These are phyloP conservation scores for Suhomyces vadensis DNA, from an alignment of 805 yeast genomes.

Conservation along the genomic window DNA sequence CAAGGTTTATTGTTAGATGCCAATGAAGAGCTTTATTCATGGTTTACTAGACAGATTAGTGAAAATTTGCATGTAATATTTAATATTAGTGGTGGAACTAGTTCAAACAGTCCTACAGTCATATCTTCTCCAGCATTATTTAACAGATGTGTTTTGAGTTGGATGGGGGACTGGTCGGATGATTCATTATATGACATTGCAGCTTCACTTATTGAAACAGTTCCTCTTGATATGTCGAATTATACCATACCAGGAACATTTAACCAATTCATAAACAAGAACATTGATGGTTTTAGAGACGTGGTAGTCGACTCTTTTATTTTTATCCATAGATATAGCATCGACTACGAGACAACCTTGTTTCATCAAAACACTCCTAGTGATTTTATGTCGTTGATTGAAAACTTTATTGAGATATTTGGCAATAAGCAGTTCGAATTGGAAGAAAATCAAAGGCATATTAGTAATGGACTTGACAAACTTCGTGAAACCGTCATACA, in stretches of 20 bases:
- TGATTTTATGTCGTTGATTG: conserved; percentile 52
- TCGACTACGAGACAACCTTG: conserved; percentile 14
- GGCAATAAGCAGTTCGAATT: conserved; percentile 45
- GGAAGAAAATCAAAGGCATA: conserved; percentile 69
- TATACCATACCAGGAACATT: conserved; percentile 35
- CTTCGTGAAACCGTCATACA: conserved; percentile 74
- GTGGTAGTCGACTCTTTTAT: conserved; percentile 50
- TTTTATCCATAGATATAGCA: conserved; percentile 39
- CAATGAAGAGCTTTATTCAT: conserved; percentile 65
- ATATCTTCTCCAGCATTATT: conserved; percentile 84
- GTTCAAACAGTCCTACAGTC: conserved; percentile 42
- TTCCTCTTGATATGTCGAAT: conserved; percentile 56
- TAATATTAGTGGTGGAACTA: conserved; percentile 54
- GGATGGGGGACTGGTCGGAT: conserved; percentile 84
- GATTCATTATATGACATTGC: conserved; percentile 54
- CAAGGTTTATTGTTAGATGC: conserved; percentile 67
- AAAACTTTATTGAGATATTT: conserved; percentile 46
- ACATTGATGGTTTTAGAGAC: conserved; percentile 35
- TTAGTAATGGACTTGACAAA: conserved; percentile 70
- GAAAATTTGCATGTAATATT: conserved; percentile 80
- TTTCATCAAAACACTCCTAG: conserved; percentile 46
- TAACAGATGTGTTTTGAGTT: conserved; percentile 83
- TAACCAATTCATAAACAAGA: conserved; percentile 12
- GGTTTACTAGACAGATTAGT: conserved; percentile 73
- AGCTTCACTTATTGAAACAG: conserved; percentile 31